Evolutionary conservation across 179 eudicot genomes (phyloP).

Genomic region (Sideroxylon spinosum): DNA sequence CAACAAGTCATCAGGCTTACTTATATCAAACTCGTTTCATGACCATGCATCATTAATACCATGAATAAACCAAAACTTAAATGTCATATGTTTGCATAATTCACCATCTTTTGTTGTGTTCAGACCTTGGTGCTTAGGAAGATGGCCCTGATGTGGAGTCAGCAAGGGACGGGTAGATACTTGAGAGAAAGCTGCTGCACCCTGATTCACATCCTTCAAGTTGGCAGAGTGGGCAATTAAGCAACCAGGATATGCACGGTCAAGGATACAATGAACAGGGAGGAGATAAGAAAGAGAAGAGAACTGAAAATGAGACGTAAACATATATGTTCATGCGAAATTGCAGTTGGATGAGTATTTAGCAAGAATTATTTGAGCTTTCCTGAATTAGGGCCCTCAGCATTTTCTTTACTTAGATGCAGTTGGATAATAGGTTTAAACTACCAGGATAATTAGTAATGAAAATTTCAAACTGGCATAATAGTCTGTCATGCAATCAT

Average conservation of each 20-base stretch:
- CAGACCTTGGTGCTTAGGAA: slow-evolving; percentile 22
- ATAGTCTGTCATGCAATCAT: slow-evolving; percentile 2
- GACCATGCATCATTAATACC: too few relatives aligned
- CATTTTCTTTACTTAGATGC: neutral
- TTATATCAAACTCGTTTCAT: too few relatives aligned
- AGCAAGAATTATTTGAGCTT: neutral
- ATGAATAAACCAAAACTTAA: too few relatives aligned
- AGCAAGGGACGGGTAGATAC: slow-evolving; percentile 43
- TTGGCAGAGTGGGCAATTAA: slow-evolving; percentile 19
- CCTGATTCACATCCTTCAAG: slow-evolving; percentile 59
- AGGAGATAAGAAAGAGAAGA: neutral
- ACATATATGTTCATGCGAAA: neutral
- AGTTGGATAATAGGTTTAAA: too few relatives aligned
- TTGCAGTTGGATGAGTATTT: neutral
- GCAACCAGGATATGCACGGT: slow-evolving; percentile 7
- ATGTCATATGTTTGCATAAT: too few relatives aligned
- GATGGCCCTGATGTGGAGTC: slow-evolving; percentile 36
- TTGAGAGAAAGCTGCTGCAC: slow-evolving; percentile 51
- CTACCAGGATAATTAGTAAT: neutral
- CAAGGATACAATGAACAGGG: neutral
- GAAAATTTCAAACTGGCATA: neutral
- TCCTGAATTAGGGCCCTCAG: neutral
- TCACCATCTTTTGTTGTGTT: neutral
- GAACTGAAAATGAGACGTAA: neutral
- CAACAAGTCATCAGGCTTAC: too few relatives aligned